A percentile compares a stretch with the other conserved stretches of the same genome.
Evolutionary conservation across 768 basidiomycete genomes (phyloP).

Genomic region (Termitomyces sp.): DNA sequence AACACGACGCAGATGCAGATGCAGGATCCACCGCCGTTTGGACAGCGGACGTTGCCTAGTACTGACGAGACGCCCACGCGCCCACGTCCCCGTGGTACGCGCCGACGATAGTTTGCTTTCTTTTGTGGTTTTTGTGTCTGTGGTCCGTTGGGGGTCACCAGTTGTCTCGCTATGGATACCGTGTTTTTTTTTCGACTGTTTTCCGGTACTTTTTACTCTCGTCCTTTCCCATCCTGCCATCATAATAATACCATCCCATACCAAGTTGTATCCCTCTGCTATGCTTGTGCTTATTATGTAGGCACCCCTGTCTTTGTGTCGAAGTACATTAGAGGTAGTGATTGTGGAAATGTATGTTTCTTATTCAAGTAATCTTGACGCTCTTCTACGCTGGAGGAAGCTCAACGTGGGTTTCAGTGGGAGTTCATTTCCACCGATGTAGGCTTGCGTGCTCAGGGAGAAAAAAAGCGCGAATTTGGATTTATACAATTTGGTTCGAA

Average conservation of each 20-base stretch:
- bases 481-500: background rate
- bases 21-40: conserved; percentile 15
- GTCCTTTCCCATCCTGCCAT: background rate
- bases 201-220: background rate
- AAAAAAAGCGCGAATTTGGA: background rate
- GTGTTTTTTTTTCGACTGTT: background rate
- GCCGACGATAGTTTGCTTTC: conserved; percentile 29
- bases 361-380: background rate
- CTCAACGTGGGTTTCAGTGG: background rate
- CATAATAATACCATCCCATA: background rate
- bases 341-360: conserved; percentile 2
- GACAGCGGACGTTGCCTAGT: conserved; percentile 26
- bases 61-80: conserved; percentile 55
- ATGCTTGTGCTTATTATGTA: background rate
- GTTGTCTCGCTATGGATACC: background rate
- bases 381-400: background rate
- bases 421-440: background rate
- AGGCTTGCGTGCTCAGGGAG: background rate
- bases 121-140: background rate
- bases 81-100: conserved; percentile 44
- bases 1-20: background rate
- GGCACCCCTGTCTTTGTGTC: background rate
- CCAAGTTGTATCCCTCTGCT: no score
- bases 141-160: background rate
- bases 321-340: background rate